Evolutionary conservation across 805 yeast genomes (phyloP).

Genomic region (Candida nanaspora): DNA sequence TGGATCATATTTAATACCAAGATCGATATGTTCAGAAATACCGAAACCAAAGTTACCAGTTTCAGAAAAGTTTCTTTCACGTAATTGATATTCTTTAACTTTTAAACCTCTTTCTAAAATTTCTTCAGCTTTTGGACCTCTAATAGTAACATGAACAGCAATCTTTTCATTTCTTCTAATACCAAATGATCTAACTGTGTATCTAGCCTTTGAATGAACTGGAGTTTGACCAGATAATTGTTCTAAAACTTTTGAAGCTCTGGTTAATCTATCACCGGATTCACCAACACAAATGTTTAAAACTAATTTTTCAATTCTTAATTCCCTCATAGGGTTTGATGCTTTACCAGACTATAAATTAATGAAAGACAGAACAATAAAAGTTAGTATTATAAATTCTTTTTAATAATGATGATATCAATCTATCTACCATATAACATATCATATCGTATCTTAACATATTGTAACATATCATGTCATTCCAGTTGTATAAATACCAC

Average conservation of each 20-base stretch:
- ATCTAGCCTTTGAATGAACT: conserved; percentile 99
- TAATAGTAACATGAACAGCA: conserved; percentile 97
- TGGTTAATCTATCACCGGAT: conserved; percentile 99
- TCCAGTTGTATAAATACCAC: too few relatives aligned
- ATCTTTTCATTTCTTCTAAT: conserved; percentile 99
- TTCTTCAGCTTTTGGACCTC: conserved; percentile 99
- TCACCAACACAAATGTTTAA: conserved; percentile 99
- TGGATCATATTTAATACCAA: conserved; percentile 99
- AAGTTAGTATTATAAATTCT: too few relatives aligned
- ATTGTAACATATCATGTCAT: too few relatives aligned
- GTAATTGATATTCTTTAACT: conserved; percentile 99
- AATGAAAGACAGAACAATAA: too few relatives aligned
- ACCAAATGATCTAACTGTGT: conserved; percentile 99
- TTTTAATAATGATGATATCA: too few relatives aligned
- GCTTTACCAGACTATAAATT: conserved; percentile 37
- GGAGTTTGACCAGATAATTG: conserved; percentile 99
- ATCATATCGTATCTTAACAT: too few relatives aligned
- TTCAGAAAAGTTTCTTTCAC: conserved; percentile 89
- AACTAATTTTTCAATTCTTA: conserved; percentile 98
- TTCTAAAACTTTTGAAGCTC: conserved; percentile 99
- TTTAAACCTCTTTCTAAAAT: conserved; percentile 99
- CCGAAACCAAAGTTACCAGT: conserved; percentile 99
- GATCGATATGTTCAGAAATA: conserved; percentile 98
- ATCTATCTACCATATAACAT: too few relatives aligned
- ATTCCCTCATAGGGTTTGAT: conserved; percentile 97